Evolutionary conservation across 2,329 filamentous ascomycete species (phyloP).

Genomic region (Emergomyces pasteurianus): DNA sequence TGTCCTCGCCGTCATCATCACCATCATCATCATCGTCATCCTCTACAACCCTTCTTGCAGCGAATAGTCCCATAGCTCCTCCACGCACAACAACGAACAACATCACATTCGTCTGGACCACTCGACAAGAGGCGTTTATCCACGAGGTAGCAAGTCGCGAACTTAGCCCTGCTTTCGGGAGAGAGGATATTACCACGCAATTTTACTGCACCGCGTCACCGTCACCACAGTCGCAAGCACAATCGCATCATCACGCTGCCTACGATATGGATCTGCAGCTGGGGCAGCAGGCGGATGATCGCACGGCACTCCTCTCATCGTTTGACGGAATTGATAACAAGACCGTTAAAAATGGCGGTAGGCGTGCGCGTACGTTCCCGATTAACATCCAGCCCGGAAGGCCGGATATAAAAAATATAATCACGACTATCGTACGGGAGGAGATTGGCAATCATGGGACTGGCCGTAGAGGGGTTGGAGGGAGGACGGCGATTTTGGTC

Average conservation of each 20-base stretch:
- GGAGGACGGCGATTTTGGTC: conserved; percentile 25
- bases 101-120: conserved; percentile 1
- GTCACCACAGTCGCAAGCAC: neutral
- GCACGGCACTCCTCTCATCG: conserved; percentile 4
- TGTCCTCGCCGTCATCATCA: neutral
- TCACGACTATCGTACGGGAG: conserved; percentile 15
- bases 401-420: conserved; percentile 19
- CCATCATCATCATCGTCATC: neutral
- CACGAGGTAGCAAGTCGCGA: conserved; percentile 3
- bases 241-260: neutral
- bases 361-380: neutral
- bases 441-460: conserved; percentile 9
- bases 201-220: conserved; percentile 6
- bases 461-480: conserved; percentile 4
- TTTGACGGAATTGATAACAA: too few species aligned
- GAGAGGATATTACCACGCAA: conserved; percentile 2
- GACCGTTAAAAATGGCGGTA: neutral
- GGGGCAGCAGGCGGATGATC: conserved; percentile 2
- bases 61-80: neutral
- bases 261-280: neutral
- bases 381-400: conserved; percentile 19
- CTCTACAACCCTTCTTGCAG: neutral
- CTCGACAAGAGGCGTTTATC: conserved; percentile 2
- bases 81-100: neutral
- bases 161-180: neutral